Evolutionary conservation across 306 rosid genomes (phyloP), one percentile per base, ranked within the genome.

Genomic region (Bauhinia variegata): DNA sequence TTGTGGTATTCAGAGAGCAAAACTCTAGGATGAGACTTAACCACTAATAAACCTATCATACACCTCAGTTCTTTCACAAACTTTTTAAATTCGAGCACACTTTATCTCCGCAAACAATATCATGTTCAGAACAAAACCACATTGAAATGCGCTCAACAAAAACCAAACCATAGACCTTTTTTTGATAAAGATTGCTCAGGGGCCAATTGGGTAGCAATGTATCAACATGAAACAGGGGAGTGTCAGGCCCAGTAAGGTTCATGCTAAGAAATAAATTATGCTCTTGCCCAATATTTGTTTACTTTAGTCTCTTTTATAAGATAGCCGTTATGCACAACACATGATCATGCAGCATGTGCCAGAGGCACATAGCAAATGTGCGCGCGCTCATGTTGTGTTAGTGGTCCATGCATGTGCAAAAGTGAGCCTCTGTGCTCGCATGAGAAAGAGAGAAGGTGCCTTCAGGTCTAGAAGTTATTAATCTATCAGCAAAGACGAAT

Each of bases 401-500:
- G 17, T 18, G n/a, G 66, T 34, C 36, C 3, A 60, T 41, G 15
- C 19, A 19, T n/a, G 54, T 28, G 33, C 37, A 42, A 37, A 44
- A 18, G 11, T 4, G 15, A 9, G 6, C 4, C 3, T 33, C 57
- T 9, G 31, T n/a, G 68, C 7, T 13, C 3, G n/a, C 2, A 28
- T 0, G 39, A 30, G 10, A 53, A 23, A 53, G 52, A 14, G 61
- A 11, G n/a, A 3, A 47, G 28, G 34, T 3, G 34, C 12, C 8
- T 10, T 49, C 23, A 13, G 51, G 14, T 38, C 19, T 51, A 65
- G 14, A 6, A 10, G 19, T 18, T 72, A 32, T 5, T 44, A 33
- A 54, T 15, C 31, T 51, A 74, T 18, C 32, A 38, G 9, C 5
- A 56, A 63, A 73, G 63, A 38, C 65, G 38, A 38, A 44, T 13